A percentile compares a stretch with the other conserved stretches of the same genome.
Conservation (phyloP, 2,329 filamentous ascomycete genomes). For the Herpotrichia juniperi region DNA sequence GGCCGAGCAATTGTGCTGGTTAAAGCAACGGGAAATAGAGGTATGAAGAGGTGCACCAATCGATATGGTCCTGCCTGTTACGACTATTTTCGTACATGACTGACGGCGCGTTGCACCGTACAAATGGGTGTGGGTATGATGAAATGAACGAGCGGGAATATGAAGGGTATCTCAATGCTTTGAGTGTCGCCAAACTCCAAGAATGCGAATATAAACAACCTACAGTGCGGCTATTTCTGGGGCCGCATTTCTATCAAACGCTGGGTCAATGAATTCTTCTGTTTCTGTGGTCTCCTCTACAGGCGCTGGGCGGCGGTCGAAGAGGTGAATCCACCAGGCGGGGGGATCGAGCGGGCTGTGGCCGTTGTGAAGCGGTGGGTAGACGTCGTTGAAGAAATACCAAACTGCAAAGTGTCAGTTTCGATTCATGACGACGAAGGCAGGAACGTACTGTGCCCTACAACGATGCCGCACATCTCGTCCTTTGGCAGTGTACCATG, state of each 20-base stretch:
- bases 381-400: slow-evolving; percentile 98
- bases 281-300: slow-evolving; percentile 15
- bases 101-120: not conserved
- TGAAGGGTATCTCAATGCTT: slow-evolving; percentile 33
- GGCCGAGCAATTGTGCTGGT: slow-evolving; percentile 1
- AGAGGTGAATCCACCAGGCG: slow-evolving; percentile 85
- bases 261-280: slow-evolving; percentile 10
- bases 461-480: slow-evolving; percentile 92
- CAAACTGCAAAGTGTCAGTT: slow-evolving; percentile 63
- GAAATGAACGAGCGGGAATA: not conserved
- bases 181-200: slow-evolving; percentile 30
- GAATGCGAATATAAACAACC: slow-evolving; percentile 7
- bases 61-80: not conserved
- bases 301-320: slow-evolving; percentile 58
- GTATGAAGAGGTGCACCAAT: slow-evolving; percentile 12
- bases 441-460: slow-evolving; percentile 71
- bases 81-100: not conserved
- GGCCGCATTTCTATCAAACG: not conserved
- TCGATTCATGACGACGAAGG: not conserved
- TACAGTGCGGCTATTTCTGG: slow-evolving; percentile 6
- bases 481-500: slow-evolving; percentile 91
- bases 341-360: slow-evolving; percentile 88
- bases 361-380: slow-evolving; percentile 86
- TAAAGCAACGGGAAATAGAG: slow-evolving; percentile 9
- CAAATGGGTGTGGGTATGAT: not conserved